phyloP scores from a whole-genome alignment of 2,329 filamentous ascomycete species.

The Alternaria atra region DNA sequence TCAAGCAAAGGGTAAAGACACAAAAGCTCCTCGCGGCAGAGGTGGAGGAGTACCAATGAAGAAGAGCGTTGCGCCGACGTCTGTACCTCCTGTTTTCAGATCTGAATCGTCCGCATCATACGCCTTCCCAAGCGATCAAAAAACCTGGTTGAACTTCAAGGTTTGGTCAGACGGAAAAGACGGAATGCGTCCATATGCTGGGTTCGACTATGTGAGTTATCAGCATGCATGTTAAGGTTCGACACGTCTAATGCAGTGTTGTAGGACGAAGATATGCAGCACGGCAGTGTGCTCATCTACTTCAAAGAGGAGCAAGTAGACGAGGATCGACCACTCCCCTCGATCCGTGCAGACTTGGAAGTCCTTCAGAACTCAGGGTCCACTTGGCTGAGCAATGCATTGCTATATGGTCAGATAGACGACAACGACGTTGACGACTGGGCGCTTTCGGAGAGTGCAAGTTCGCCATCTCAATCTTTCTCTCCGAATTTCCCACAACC shows the following conservation, averaged over 20 bases:
- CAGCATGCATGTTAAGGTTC: neutral
- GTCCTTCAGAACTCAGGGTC: slow-evolving; percentile 49
- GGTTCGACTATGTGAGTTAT: slow-evolving; percentile 48
- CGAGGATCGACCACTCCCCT: slow-evolving; percentile 47
- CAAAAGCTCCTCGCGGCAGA: slow-evolving; percentile 49
- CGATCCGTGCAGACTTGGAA: slow-evolving; percentile 47
- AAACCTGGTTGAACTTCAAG: slow-evolving; percentile 49
- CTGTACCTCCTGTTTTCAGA: slow-evolving; percentile 29
- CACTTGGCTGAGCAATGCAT: slow-evolving; percentile 49
- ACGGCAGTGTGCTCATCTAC: slow-evolving; percentile 49
- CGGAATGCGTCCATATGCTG: slow-evolving; percentile 45
- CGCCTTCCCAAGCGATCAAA: slow-evolving; percentile 29
- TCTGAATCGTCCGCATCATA: slow-evolving; percentile 36
- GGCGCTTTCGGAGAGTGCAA: slow-evolving; percentile 33
- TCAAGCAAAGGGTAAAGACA: slow-evolving; percentile 50
- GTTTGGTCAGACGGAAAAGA: slow-evolving; percentile 47
- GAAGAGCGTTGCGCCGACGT: slow-evolving; percentile 25
- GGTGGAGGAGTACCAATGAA: slow-evolving; percentile 52
- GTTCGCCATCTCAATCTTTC: slow-evolving; percentile 27
- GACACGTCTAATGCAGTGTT: neutral
- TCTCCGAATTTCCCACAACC: slow-evolving; percentile 27
- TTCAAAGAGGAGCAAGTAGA: slow-evolving; percentile 52
- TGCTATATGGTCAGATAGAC: slow-evolving; percentile 49
- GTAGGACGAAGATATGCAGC: slow-evolving; percentile 52
- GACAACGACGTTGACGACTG: slow-evolving; percentile 46